phyloP scores from a whole-genome alignment of 192 early-diverging fungal species.

The Neocallimastix lanati region DNA sequence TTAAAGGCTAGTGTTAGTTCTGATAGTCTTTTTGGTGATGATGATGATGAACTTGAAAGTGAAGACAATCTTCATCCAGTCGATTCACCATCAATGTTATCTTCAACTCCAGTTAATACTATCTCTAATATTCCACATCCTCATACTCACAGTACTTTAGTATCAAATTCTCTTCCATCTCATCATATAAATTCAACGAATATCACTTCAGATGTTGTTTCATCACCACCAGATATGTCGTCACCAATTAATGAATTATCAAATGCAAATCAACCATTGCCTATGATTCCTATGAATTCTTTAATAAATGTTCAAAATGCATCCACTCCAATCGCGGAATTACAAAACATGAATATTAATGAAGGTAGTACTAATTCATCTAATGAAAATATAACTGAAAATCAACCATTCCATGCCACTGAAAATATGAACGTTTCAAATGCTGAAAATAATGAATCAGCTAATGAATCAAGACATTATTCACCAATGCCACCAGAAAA shows the following conservation, averaged over 20 bases:
- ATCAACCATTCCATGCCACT: neutral
- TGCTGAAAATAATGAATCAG: neutral
- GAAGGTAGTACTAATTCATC: neutral
- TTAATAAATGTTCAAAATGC: neutral
- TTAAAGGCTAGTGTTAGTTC: conserved; percentile 27
- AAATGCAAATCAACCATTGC: neutral
- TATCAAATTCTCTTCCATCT: neutral
- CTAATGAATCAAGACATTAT: neutral
- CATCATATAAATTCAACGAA: neutral
- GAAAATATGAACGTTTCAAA: neutral
- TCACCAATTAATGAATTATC: neutral
- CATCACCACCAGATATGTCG: neutral
- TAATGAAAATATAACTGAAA: neutral
- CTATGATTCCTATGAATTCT: no score
- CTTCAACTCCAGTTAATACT: neutral
- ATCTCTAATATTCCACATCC: neutral
- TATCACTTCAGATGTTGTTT: neutral
- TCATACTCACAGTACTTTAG: neutral
- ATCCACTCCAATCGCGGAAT: neutral
- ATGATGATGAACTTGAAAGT: neutral
- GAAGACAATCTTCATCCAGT: neutral
- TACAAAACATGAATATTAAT: neutral
- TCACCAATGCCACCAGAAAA: neutral
- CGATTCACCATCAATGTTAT: neutral
- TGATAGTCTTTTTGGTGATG: conserved; percentile 6